phyloP scores from a whole-genome alignment of 1,284 basidiomycete genomes.

The Schizopora paradoxa region DNA sequence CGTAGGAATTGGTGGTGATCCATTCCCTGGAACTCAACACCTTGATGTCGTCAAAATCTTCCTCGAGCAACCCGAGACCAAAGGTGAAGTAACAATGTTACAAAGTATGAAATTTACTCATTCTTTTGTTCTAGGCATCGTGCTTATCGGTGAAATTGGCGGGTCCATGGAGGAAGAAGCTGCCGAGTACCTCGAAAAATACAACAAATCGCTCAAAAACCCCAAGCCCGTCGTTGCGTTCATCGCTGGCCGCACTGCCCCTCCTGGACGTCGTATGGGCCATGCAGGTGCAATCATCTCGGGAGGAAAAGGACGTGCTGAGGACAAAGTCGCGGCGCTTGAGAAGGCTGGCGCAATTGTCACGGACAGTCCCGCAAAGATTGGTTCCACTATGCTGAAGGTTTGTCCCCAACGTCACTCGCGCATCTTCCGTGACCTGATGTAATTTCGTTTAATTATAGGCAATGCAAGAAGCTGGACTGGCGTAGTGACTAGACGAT shows the following conservation, averaged over 20 bases:
- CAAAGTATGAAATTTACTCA: no score
- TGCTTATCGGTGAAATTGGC: constrained; percentile 98
- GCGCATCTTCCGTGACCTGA: constrained; percentile 9
- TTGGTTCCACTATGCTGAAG: constrained; percentile 84
- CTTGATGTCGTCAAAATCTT: constrained; percentile 96
- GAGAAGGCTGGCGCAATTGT: constrained; percentile 91
- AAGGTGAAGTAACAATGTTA: constrained; percentile 52
- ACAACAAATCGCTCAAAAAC: constrained; percentile 84
- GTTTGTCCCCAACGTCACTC: constrained; percentile 35
- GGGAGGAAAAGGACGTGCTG: constrained; percentile 95
- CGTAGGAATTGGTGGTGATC: constrained; percentile 98
- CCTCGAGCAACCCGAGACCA: constrained; percentile 88
- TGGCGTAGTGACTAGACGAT: constrained; percentile 51
- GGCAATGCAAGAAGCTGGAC: constrained; percentile 84
- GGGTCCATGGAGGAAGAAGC: constrained; percentile 99
- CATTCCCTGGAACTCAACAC: constrained; percentile 97
- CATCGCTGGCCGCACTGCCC: constrained; percentile 96
- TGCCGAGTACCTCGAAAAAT: constrained; percentile 89
- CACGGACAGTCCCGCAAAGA: constrained; percentile 94
- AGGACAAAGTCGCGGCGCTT: constrained; percentile 94
- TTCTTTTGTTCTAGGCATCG: constrained; percentile 66
- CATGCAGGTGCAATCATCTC: constrained; percentile 98
- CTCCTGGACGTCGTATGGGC: constrained; percentile 97
- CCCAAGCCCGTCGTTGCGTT: constrained; percentile 98
- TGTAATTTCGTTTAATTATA: constrained; percentile 26